Conservation (phyloP, 176 grass and related monocot genomes). For the Pharus latifolius region DNA sequence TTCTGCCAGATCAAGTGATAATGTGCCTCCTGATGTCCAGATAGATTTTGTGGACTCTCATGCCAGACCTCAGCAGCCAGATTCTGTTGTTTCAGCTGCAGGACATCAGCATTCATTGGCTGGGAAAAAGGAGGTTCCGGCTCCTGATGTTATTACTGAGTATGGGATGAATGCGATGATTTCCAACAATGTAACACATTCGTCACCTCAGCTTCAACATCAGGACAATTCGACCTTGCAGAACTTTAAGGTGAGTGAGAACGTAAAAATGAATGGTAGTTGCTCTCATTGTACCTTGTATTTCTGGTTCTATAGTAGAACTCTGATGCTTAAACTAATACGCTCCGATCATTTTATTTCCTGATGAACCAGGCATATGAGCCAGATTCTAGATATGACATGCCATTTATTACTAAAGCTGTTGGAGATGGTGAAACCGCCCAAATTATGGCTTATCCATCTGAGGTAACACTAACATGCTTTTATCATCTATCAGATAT, state of each 20-base stretch:
- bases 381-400: conserved; percentile 37
- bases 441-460: conserved; percentile 30
- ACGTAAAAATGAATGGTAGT: not conserved
- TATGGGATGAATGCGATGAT: conserved; percentile 25
- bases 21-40: conserved; percentile 8
- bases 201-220: conserved; percentile 23
- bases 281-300: conserved; percentile 10
- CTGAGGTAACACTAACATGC: conserved; percentile 31
- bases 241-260: conserved; percentile 33
- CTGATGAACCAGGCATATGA: conserved; percentile 40
- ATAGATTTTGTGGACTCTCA: conserved; percentile 14
- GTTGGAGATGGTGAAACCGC: conserved; percentile 21
- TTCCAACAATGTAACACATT: conserved; percentile 26
- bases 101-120: conserved; percentile 24
- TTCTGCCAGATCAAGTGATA: conserved; percentile 10
- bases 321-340: not conserved
- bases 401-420: conserved; percentile 37
- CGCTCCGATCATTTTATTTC: not conserved
- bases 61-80: conserved; percentile 9
- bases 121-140: conserved; percentile 2
- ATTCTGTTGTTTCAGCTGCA: conserved; percentile 24
- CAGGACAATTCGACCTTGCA: conserved; percentile 20
- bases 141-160: conserved; percentile 23
- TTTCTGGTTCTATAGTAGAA: not conserved
- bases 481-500: not conserved